phyloP scores from a whole-genome alignment of 2,329 filamentous ascomycete genomes.

The Botrytis paeoniae region DNA sequence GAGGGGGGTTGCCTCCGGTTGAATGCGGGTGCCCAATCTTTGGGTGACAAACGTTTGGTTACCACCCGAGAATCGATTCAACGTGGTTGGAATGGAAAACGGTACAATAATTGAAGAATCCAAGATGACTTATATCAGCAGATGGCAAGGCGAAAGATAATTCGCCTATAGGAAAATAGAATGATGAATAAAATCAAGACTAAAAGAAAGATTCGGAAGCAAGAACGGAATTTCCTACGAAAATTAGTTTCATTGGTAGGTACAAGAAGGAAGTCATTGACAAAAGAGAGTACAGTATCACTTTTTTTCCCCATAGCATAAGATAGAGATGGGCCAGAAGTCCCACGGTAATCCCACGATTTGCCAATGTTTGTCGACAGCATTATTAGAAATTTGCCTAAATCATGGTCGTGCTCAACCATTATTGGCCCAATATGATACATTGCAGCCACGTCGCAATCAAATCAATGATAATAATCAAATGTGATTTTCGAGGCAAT shows the following conservation, averaged over 20 bases:
- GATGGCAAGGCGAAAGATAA: neutral
- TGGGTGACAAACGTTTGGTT: constrained; percentile 12
- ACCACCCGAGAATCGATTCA: constrained; percentile 11
- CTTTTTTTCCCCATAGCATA: neutral
- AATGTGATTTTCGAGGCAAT: constrained; percentile 24
- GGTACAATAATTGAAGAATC: constrained; percentile 3
- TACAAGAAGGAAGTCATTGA: constrained; percentile 4
- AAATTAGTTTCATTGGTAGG: constrained; percentile 12
- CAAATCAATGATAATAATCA: constrained; percentile 24
- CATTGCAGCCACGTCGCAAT: constrained; percentile 36
- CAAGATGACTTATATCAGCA: constrained; percentile 13
- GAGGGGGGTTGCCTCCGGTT: constrained; percentile 28
- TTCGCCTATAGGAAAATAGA: constrained; percentile 14
- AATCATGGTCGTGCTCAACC: constrained; percentile 35
- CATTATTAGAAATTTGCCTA: constrained; percentile 24
- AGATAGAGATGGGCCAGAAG: constrained; percentile 5
- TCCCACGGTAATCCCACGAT: constrained; percentile 2
- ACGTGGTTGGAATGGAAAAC: constrained; percentile 2
- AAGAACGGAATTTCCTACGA: neutral
- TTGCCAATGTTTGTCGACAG: constrained; percentile 17
- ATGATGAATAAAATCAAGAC: constrained; percentile 4
- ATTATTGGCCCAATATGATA: constrained; percentile 31
- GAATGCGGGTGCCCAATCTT: constrained; percentile 34
- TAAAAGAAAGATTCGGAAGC: constrained; percentile 5
- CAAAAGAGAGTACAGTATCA: neutral